phyloP scores from a whole-genome alignment of 805 yeast species.

The Komagataella phaffii region DNA sequence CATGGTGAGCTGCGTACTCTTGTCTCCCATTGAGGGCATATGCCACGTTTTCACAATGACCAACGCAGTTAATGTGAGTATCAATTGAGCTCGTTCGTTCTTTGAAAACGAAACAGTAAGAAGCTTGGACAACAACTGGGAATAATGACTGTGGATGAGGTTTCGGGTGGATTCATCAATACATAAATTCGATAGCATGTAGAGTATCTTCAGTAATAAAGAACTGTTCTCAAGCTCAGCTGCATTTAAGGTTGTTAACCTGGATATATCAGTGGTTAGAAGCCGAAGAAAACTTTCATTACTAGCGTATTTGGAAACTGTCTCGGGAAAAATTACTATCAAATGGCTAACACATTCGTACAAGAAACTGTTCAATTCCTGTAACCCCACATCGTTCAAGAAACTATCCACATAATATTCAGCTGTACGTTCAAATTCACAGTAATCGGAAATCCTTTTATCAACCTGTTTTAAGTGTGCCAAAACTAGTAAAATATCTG shows the following conservation, averaged over 20 bases:
- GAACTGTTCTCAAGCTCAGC: background rate
- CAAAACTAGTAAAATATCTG: background rate
- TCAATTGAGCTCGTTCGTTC: background rate
- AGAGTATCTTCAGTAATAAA: background rate
- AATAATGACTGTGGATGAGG: background rate
- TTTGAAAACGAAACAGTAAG: background rate
- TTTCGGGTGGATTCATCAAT: background rate
- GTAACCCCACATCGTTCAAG: background rate
- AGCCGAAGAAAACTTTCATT: background rate
- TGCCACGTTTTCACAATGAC: background rate
- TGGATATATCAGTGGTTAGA: background rate
- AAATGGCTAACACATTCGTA: background rate
- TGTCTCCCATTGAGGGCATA: background rate
- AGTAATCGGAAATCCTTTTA: background rate
- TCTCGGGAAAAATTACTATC: background rate
- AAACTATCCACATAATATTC: background rate
- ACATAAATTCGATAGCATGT: background rate
- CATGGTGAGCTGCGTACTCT: background rate
- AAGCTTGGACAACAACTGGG: background rate
- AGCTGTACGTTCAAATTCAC: background rate
- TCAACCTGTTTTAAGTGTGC: background rate
- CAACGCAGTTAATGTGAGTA: background rate
- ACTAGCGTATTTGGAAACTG: background rate
- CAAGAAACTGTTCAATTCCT: background rate
- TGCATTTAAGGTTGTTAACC: background rate